phyloP scores from a whole-genome alignment of 2,329 filamentous ascomycete species.

The Acrocalymma vagum region DNA sequence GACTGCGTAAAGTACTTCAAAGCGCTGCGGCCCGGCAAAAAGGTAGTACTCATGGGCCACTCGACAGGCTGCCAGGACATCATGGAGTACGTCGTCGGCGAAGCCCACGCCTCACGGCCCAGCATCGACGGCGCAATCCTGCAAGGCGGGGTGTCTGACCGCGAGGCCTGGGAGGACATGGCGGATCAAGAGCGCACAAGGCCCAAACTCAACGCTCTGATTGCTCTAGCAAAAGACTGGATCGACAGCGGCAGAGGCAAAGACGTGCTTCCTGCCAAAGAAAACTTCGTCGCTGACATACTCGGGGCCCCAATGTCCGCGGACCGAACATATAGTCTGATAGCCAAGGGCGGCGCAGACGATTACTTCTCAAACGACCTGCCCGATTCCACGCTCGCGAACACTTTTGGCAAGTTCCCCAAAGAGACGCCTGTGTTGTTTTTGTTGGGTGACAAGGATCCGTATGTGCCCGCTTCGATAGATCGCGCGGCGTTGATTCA shows the following conservation, averaged over 20 bases:
- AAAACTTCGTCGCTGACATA: slow-evolving; percentile 32
- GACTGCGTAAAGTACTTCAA: slow-evolving; percentile 62
- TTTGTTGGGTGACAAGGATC: slow-evolving; percentile 71
- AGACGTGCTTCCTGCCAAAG: slow-evolving; percentile 61
- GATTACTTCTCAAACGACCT: slow-evolving; percentile 89
- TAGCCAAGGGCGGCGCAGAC: slow-evolving; percentile 72
- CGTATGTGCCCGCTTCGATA: slow-evolving; percentile 67
- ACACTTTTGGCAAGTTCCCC: slow-evolving; percentile 72
- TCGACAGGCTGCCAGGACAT: slow-evolving; percentile 74
- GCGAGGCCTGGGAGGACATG: slow-evolving; percentile 64
- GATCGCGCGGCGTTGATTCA: slow-evolving; percentile 67
- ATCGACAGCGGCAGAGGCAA: slow-evolving; percentile 63
- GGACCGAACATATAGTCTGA: slow-evolving; percentile 65
- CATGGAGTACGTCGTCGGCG: slow-evolving; percentile 66
- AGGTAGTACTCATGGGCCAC: slow-evolving; percentile 74
- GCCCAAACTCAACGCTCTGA: slow-evolving; percentile 15
- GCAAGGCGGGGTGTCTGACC: slow-evolving; percentile 81
- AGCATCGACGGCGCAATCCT: slow-evolving; percentile 77
- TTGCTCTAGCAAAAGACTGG: slow-evolving; percentile 63
- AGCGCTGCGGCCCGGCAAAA: slow-evolving; percentile 51
- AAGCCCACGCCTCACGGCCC: slow-evolving; percentile 54
- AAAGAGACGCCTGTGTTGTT: slow-evolving; percentile 65
- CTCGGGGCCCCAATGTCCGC: slow-evolving; percentile 61
- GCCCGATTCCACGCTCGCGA: slow-evolving; percentile 62
- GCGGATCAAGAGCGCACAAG: slow-evolving; percentile 31